A percentile compares a stretch with the other conserved stretches of the same genome.
These are phyloP conservation scores for Chlamydomonas applanata DNA, from an alignment of 139 green algal genomes.

Conservation along the genomic window DNA sequence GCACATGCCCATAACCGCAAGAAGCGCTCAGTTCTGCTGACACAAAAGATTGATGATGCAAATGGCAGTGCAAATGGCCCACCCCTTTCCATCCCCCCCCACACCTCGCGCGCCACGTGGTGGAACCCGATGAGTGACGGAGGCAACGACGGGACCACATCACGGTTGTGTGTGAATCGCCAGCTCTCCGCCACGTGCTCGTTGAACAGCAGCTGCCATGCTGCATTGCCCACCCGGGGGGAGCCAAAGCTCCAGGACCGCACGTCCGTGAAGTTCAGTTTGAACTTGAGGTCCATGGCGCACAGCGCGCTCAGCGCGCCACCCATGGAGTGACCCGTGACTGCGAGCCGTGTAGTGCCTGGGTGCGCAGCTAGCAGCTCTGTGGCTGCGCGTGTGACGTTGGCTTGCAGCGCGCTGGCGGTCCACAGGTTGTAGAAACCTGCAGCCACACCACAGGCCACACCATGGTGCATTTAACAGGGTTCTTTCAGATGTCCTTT, in stretches of 20 bases:
- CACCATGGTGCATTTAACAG: no score
- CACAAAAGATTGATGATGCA: no score
- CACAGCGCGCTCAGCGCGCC: constrained; percentile 44
- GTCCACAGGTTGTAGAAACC: constrained; percentile 35
- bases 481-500: no score
- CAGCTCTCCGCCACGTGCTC: constrained; percentile 43
- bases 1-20: no score
- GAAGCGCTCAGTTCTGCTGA: no score
- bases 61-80: no score
- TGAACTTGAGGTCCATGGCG: constrained; percentile 42
- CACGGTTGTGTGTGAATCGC: constrained; percentile 86
- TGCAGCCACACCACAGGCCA: not conserved
- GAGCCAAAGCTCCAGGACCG: constrained; percentile 57
- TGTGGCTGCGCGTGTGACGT: constrained; percentile 13
- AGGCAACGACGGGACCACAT: constrained; percentile 86
- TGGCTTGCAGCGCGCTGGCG: constrained; percentile 20
- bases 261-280: constrained; percentile 22
- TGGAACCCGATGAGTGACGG: constrained; percentile 70
- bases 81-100: no score
- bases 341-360: constrained; percentile 28
- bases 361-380: constrained; percentile 34
- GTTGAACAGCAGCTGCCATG: constrained; percentile 22
- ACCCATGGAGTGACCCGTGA: constrained; percentile 52
- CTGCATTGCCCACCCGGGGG: constrained; percentile 80
- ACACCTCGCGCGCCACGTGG: constrained; percentile 62